Evolutionary conservation across 129 eudicot genomes (phyloP).

Genomic region (Chrysanthemum lavandulifolium): DNA sequence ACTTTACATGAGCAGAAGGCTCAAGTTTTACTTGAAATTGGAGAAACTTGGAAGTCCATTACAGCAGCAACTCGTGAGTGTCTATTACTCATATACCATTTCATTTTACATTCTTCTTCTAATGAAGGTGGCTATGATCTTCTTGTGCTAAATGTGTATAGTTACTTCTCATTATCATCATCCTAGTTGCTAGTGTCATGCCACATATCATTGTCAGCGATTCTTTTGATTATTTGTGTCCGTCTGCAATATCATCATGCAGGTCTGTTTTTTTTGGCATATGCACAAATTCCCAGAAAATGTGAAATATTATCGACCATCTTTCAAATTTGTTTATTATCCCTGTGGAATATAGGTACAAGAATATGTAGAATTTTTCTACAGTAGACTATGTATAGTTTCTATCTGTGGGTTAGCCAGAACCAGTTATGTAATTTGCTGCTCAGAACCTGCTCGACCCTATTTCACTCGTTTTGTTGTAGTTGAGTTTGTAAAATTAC

Average conservation of each 20-base stretch:
- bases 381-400: background rate
- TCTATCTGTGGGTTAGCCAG: background rate
- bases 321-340: no score
- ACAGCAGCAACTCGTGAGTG: constrained; percentile 73
- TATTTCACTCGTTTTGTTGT: no score
- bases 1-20: constrained; percentile 84
- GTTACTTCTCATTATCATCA: no score
- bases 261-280: constrained; percentile 1
- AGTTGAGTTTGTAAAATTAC: no score
- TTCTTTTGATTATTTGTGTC: background rate
- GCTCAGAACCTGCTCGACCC: no score
- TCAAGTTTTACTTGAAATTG: constrained; percentile 80
- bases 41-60: constrained; percentile 84
- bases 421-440: no score
- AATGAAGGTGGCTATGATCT: no score
- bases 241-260: background rate
- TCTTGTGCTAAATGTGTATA: no score
- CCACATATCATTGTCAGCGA: background rate
- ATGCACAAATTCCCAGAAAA: background rate
- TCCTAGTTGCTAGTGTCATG: background rate
- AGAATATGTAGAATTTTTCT: background rate
- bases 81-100: constrained; percentile 13
- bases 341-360: no score
- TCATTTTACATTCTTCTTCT: background rate
- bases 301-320: background rate